Conservation (phyloP, 306 rosid species). For the Cucumis melo region DNA sequence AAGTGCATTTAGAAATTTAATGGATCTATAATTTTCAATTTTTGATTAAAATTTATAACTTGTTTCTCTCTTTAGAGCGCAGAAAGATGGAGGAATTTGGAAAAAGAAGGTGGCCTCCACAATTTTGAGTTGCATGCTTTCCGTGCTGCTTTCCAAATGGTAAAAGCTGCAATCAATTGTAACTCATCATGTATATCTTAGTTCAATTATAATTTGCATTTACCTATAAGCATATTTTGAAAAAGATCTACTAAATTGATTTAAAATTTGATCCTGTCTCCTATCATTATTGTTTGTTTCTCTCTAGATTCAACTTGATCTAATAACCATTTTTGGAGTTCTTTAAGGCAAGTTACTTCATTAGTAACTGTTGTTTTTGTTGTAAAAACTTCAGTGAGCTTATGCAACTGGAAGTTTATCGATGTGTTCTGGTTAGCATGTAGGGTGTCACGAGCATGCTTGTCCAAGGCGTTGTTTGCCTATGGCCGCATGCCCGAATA, state of each 20-base stretch:
- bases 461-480: no score
- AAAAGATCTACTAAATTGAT: background rate
- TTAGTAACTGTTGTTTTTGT: background rate
- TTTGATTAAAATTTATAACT: conserved; percentile 2
- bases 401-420: background rate
- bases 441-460: no score
- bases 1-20: background rate
- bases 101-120: conserved; percentile 48
- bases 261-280: background rate
- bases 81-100: conserved; percentile 82
- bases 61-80: conserved; percentile 59
- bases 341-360: background rate
- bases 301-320: background rate
- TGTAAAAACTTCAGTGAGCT: background rate
- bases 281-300: background rate
- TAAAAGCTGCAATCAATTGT: conserved; percentile 12
- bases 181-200: background rate
- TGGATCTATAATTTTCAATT: background rate
- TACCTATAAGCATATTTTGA: background rate
- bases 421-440: background rate
- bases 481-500: no score
- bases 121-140: conserved; percentile 84
- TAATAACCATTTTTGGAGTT: background rate
- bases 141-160: conserved; percentile 94
- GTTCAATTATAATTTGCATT: background rate